A percentile compares a stretch with the other conserved stretches of the same genome.
These are phyloP conservation scores for Talaromyces liani DNA, from an alignment of 495 filamentous ascomycete species.

Conservation along the genomic window DNA sequence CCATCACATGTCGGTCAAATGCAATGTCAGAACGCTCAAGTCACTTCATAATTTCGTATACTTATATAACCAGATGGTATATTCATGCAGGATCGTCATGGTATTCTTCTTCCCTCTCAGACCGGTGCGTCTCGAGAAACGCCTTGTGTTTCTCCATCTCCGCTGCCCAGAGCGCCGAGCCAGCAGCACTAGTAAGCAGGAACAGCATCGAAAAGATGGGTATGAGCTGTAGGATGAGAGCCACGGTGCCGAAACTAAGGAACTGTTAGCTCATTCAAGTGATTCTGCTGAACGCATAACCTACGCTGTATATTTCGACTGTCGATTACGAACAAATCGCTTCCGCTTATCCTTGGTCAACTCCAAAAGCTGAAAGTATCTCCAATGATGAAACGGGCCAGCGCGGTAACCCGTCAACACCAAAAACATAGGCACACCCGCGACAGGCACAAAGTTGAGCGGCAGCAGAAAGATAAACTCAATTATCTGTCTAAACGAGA, in stretches of 20 bases:
- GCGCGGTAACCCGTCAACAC: conserved; percentile 55
- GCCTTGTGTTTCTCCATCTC: conserved; percentile 46
- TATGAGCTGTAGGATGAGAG: conserved; percentile 53
- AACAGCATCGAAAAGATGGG: conserved; percentile 61
- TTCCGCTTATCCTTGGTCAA: conserved; percentile 53
- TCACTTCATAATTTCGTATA: conserved; percentile 12
- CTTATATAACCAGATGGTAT: background rate
- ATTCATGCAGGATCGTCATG: conserved; percentile 26
- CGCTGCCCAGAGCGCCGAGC: conserved; percentile 55
- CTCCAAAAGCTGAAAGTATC: conserved; percentile 54
- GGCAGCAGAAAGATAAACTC: conserved; percentile 67
- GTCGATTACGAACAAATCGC: conserved; percentile 39
- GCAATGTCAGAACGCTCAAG: background rate
- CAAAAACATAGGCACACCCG: conserved; percentile 56
- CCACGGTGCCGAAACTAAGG: conserved; percentile 52
- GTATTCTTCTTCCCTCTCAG: conserved; percentile 13
- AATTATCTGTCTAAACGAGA: conserved; percentile 66
- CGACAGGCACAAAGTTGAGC: conserved; percentile 58
- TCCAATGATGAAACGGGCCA: conserved; percentile 60
- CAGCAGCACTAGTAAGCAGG: conserved; percentile 56
- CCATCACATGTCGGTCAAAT: background rate
- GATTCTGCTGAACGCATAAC: conserved; percentile 9
- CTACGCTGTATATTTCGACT: conserved; percentile 57
- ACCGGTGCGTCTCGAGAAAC: conserved; percentile 18
- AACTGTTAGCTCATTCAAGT: background rate